Evolutionary conservation across 257 asterid genomes (phyloP), one percentile per base, ranked within the genome.

Genomic region (Solanum tacnaense): DNA sequence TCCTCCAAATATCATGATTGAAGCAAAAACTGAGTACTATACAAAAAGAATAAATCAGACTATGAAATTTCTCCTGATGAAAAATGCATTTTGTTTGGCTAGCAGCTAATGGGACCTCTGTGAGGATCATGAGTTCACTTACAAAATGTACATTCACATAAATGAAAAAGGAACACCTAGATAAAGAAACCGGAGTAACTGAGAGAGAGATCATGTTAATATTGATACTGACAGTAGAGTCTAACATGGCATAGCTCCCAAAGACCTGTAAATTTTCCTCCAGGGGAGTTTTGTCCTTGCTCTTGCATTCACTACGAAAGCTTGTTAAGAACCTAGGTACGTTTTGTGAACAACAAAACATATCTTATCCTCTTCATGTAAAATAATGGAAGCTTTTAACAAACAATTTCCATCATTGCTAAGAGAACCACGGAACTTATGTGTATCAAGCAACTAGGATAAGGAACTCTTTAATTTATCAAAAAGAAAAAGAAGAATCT

Each of bases 1-100:
- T 62, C 90, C 86, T 71, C 92, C 90, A 35, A 90, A 90, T 65
- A 79, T 88, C 88, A 83, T 41, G 39, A 90, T 31, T 44, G 92
- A 90, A 52, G 90, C 90, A 88, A 90, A 79, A 70, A 36, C 25
- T 20, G 92, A 90, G 67, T 90, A 90, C 92, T 90, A 68, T 6
- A 87, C 27, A 84, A 49, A 21, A 58, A 32, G 35, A 25, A 60
- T 6, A 25, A 68, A 25, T 25, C 39, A 82, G 70, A 82, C 21
- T 3, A 29, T 20, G 41, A 46, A 46, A 13, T 46, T 46, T 46
- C 60, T 81, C 18, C 11, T 16, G 67, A 81, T 81, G 39, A 44
- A 18, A 44, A 16, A 46, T 4, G 38, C 39, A 81, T 81, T 29
- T 81, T 13, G 60, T 44, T 46, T 10, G 68, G 67, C 27, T 79